phyloP scores from a whole-genome alignment of 768 basidiomycete species.

The Boletellus ananas region DNA sequence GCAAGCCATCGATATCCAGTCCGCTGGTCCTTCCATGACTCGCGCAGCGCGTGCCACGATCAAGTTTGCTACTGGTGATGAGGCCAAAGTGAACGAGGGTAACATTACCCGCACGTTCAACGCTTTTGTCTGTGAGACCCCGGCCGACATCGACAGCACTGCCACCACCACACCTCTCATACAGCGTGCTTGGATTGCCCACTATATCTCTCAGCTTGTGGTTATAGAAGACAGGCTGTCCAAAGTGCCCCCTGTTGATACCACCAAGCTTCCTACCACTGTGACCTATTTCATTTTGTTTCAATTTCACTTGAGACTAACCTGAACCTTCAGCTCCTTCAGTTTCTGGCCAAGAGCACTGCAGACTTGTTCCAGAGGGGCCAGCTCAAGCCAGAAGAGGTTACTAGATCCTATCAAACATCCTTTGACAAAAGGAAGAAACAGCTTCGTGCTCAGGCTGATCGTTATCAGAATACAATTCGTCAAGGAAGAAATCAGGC shows the following conservation, averaged over 20 bases:
- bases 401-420: slow-evolving; percentile 20
- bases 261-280: slow-evolving; percentile 19
- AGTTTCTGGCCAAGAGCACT: slow-evolving; percentile 26
- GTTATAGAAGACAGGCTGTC: slow-evolving; percentile 20
- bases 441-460: slow-evolving; percentile 15
- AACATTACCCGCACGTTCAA: slow-evolving; percentile 20
- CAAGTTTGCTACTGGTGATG: slow-evolving; percentile 8
- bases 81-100: not conserved
- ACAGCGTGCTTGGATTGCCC: slow-evolving; percentile 31
- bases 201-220: slow-evolving; percentile 25
- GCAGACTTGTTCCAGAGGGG: slow-evolving; percentile 25
- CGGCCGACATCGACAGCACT: not conserved
- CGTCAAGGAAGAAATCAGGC: slow-evolving; percentile 38
- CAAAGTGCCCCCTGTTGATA: slow-evolving; percentile 25
- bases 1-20: slow-evolving; percentile 32
- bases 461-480: slow-evolving; percentile 31
- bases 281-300: slow-evolving; percentile 8
- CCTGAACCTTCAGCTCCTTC: slow-evolving; percentile 16
- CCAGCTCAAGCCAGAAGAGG: slow-evolving; percentile 24
- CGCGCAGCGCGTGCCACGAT: slow-evolving; percentile 23
- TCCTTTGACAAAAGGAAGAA: slow-evolving; percentile 10
- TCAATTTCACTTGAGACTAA: not conserved
- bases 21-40: slow-evolving; percentile 7
- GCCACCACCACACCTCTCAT: slow-evolving; percentile 19
- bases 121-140: slow-evolving; percentile 1